Evolutionary conservation across 176 grass and related monocot species (phyloP), one percentile per base, ranked within the genome.

Genomic region (Ensete ventricosum): DNA sequence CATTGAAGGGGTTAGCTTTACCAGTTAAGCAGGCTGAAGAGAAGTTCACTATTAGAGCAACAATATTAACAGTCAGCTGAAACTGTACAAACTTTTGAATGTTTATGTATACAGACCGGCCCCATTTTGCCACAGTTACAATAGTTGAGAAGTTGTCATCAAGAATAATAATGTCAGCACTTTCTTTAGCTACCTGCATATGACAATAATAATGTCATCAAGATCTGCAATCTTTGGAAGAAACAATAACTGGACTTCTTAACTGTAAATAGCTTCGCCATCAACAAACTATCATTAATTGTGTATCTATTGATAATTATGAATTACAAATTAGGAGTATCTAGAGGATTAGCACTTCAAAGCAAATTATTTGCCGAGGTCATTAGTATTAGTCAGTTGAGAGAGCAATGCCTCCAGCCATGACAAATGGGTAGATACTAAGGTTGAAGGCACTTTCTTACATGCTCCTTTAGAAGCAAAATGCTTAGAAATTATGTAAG

Each of bases 71-170:
- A 77, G 90, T 97, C 72, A 97, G 82, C 74, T 97, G 93, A 76
- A 97, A 97, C 79, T 97, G 93, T 22, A 93, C 93, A 55, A 97
- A 97, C 62, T 97, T 97, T 78, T 97, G 93, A 82, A 97, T 97
- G 64, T 97, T 97, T 81, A 97, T 90, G 80, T 97, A 97, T 58
- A 97, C 93, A 26, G 93, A 97, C 29, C 93, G 85, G 50, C 93
- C 93, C 93, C 93, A 97, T 83, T 90, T 97, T 60, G 90, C 93
- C 74, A 97, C 93, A 2, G 93, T 97, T 13, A 97, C 93, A 11
- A 97, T 97, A 50, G 90, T 93, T 50, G 93, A 97, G 80, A 97
- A 97, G 82, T 97, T 97, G 76, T 97, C 93, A 71, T 97, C 90
- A 83, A 97, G 87, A 87, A 97, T 93, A 66, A 97, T 97, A 27